Conservation (phyloP, 495 filamentous ascomycete species). For the Podospora bellae-mahoneyi region DNA sequence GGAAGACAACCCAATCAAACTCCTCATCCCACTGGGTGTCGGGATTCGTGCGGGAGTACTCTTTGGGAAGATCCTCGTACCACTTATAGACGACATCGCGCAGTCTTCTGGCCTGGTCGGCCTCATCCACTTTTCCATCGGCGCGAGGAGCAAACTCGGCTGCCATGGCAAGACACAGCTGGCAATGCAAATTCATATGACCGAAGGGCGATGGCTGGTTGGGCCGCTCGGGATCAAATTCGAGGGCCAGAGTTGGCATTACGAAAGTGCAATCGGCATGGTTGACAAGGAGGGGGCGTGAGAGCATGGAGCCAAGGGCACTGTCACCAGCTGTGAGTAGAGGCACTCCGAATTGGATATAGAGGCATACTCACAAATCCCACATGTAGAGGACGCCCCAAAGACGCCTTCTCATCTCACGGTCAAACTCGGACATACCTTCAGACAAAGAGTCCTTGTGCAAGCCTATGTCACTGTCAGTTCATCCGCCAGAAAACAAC, state of each 20-base stretch:
- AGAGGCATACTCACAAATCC: slow-evolving; percentile 35
- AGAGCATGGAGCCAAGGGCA: slow-evolving; percentile 40
- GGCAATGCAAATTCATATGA: slow-evolving; percentile 41
- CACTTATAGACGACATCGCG: slow-evolving; percentile 38
- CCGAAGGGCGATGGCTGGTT: slow-evolving; percentile 41
- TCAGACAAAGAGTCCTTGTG: slow-evolving; percentile 40
- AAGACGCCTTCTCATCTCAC: slow-evolving; percentile 43
- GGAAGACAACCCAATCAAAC: slow-evolving; percentile 43
- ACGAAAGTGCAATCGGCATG: slow-evolving; percentile 35
- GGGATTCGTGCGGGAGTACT: slow-evolving; percentile 39
- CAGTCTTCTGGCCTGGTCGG: slow-evolving; percentile 24
- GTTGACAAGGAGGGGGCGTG: slow-evolving; percentile 38
- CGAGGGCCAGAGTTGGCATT: slow-evolving; percentile 39
- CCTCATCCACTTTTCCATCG: slow-evolving; percentile 5
- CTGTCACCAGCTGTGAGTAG: slow-evolving; percentile 20
- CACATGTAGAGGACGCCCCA: slow-evolving; percentile 43
- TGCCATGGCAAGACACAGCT: slow-evolving; percentile 33
- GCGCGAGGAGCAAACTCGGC: slow-evolving; percentile 17
- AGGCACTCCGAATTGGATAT: not conserved
- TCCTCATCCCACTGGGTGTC: slow-evolving; percentile 47
- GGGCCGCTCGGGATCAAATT: slow-evolving; percentile 34
- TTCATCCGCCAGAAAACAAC: not conserved
- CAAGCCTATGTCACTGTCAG: slow-evolving; percentile 39
- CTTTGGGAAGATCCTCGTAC: slow-evolving; percentile 40
- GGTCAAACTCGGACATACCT: slow-evolving; percentile 44